Evolutionary conservation across 257 asterid species (phyloP).

Genomic region (Catharanthus roseus): DNA sequence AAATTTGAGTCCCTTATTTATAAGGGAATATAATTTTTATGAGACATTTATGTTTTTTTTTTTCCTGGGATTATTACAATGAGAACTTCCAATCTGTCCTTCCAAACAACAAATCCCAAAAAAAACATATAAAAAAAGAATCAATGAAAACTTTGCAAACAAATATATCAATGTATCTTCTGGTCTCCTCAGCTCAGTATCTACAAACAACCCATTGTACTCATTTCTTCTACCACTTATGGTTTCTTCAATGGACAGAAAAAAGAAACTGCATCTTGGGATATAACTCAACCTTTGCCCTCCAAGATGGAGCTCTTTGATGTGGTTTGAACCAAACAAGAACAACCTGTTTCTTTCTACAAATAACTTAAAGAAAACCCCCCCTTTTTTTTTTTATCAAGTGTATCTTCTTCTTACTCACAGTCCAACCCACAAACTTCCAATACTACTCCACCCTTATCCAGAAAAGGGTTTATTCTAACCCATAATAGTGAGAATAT

Average conservation of each 20-base stretch:
- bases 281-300: conserved; percentile 14
- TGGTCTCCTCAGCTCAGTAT: conserved; percentile 30
- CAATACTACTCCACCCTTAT: conserved; percentile 56
- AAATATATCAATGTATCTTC: conserved; percentile 38
- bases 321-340: conserved; percentile 12
- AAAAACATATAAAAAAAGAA: conserved; percentile 54
- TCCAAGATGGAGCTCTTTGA: conserved; percentile 19
- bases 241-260: conserved; percentile 14
- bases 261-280: conserved; percentile 21
- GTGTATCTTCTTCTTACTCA: conserved; percentile 33
- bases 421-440: conserved; percentile 96
- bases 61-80: conserved; percentile 39
- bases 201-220: conserved; percentile 51
- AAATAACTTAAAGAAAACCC: conserved; percentile 22
- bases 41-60: conserved; percentile 26
- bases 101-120: conserved; percentile 38
- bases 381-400: conserved; percentile 7
- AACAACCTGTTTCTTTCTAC: conserved; percentile 28
- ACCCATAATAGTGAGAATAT: conserved; percentile 89
- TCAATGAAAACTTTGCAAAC: conserved; percentile 44
- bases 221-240: conserved; percentile 23
- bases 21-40: conserved; percentile 42
- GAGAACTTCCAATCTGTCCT: conserved; percentile 10
- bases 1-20: conserved; percentile 22
- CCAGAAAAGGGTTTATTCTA: conserved; percentile 73